Evolutionary conservation across 179 eudicot genomes (phyloP).

Genomic region (Gypsophila paniculata): DNA sequence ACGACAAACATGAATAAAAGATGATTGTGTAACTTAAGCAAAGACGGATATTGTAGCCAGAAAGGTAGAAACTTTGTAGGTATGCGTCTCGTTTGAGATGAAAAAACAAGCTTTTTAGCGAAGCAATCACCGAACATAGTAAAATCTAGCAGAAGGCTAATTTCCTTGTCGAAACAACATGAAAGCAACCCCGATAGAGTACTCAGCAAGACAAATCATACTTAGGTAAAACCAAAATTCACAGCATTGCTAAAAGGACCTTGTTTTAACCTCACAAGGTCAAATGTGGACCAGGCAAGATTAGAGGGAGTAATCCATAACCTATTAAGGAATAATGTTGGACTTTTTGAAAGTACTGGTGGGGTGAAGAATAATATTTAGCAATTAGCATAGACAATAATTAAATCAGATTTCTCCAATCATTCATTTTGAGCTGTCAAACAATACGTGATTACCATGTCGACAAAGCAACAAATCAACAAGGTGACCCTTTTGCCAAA

Average conservation of each 20-base stretch:
- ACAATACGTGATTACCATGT: slow-evolving; percentile 31
- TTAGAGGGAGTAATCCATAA: slow-evolving; percentile 3
- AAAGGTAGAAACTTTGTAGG: not conserved
- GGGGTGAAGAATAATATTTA: slow-evolving; percentile 20
- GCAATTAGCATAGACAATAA: slow-evolving; percentile 14
- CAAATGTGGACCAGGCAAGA: slow-evolving; percentile 15
- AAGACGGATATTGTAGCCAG: not conserved
- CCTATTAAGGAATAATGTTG: slow-evolving; percentile 4
- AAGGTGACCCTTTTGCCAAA: slow-evolving; percentile 19
- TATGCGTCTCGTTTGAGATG: not conserved
- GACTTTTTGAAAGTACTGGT: slow-evolving; percentile 13
- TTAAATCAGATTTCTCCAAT: slow-evolving; percentile 17
- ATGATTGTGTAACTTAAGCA: not conserved
- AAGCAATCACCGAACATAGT: not conserved
- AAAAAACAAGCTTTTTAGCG: not conserved
- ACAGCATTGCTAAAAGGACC: not conserved
- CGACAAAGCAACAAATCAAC: slow-evolving; percentile 22
- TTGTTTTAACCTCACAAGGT: slow-evolving; percentile 20
- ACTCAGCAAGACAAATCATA: not conserved
- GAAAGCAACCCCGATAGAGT: not conserved
- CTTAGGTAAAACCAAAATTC: slow-evolving; percentile 7
- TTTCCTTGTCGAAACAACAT: not conserved
- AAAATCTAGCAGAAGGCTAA: not conserved
- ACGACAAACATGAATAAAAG: not conserved
- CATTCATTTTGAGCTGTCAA: slow-evolving; percentile 38